Percentiles rank a stretch among this genome's conserved stretches.
These are phyloP conservation scores for Noccaea caerulescens DNA, from an alignment of 345 rosid species.

Conservation along the genomic window DNA sequence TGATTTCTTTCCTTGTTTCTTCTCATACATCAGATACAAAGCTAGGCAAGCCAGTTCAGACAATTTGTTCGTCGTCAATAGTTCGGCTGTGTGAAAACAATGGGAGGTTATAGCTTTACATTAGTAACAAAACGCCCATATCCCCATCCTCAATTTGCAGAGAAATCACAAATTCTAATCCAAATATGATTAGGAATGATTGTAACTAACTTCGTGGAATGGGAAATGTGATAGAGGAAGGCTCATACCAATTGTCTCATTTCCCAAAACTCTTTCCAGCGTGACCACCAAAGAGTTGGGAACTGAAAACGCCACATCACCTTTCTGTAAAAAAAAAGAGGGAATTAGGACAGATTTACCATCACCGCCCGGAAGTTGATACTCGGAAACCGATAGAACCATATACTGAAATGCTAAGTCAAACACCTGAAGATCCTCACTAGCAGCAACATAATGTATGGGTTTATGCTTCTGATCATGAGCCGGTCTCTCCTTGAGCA, in stretches of 20 bases:
- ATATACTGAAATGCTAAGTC: constrained; percentile 11
- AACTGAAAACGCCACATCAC: constrained; percentile 86
- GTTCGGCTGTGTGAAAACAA: constrained; percentile 63
- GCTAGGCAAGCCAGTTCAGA: constrained; percentile 96
- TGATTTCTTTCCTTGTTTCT: constrained; percentile 93
- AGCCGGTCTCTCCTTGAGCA: constrained; percentile 76
- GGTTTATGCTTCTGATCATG: constrained; percentile 66
- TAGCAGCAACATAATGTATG: constrained; percentile 90
- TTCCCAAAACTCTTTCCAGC: constrained; percentile 93
- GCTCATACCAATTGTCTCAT: constrained; percentile 87
- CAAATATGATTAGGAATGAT: not conserved
- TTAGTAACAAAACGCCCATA: not conserved
- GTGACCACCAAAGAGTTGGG: constrained; percentile 89
- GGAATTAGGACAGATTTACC: not conserved
- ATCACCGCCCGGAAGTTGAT: not conserved
- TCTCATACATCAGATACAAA: constrained; percentile 94
- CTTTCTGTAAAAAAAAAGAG: constrained; percentile 50
- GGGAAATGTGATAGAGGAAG: constrained; percentile 21
- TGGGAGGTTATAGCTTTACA: not conserved
- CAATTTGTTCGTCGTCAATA: constrained; percentile 84
- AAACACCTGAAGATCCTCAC: constrained; percentile 81
- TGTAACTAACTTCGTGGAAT: not conserved
- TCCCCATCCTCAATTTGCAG: not conserved
- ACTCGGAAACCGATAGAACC: not conserved
- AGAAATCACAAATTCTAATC: not conserved